phyloP scores from a whole-genome alignment of 2,329 filamentous ascomycete species.

The Curvularia sp. region DNA sequence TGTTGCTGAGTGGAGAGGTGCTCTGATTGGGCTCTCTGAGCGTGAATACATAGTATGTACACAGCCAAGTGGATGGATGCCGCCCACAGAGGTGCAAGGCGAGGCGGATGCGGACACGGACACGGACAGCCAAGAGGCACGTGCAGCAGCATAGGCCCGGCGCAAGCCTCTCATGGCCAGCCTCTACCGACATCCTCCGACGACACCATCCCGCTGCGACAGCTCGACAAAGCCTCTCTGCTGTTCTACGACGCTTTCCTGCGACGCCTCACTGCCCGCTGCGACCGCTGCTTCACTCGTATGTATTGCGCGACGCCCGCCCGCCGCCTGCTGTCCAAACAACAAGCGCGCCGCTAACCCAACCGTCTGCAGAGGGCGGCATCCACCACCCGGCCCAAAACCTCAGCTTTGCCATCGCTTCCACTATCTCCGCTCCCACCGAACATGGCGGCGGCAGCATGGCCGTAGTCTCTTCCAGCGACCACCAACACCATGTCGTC shows the following conservation, averaged over 20 bases:
- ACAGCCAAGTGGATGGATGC: too few species aligned
- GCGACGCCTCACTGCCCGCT: background rate
- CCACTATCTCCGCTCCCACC: conserved; percentile 13
- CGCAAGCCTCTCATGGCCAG: conserved; percentile 21
- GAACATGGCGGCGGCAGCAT: conserved; percentile 45
- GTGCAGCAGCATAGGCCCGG: conserved; percentile 16
- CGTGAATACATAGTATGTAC: background rate
- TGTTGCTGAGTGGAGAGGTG: background rate
- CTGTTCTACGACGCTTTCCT: background rate
- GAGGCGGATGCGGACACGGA: too few species aligned
- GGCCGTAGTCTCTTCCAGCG: conserved; percentile 37
- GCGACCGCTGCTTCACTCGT: background rate
- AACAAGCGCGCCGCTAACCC: conserved; percentile 26
- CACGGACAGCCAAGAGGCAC: conserved; percentile 14
- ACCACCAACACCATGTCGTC: conserved; percentile 31
- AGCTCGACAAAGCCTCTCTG: conserved; percentile 10
- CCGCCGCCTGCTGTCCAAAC: conserved; percentile 7
- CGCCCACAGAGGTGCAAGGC: too few species aligned
- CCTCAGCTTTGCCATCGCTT: conserved; percentile 8
- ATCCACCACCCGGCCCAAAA: conserved; percentile 7
- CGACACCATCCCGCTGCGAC: conserved; percentile 13
- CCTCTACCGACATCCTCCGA: conserved; percentile 11
- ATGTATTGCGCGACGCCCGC: conserved; percentile 18
- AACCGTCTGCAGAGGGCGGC: conserved; percentile 25
- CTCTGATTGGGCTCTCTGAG: background rate